Evolutionary conservation across 441 rosid genomes (phyloP).

Genomic region (Hura crepitans): DNA sequence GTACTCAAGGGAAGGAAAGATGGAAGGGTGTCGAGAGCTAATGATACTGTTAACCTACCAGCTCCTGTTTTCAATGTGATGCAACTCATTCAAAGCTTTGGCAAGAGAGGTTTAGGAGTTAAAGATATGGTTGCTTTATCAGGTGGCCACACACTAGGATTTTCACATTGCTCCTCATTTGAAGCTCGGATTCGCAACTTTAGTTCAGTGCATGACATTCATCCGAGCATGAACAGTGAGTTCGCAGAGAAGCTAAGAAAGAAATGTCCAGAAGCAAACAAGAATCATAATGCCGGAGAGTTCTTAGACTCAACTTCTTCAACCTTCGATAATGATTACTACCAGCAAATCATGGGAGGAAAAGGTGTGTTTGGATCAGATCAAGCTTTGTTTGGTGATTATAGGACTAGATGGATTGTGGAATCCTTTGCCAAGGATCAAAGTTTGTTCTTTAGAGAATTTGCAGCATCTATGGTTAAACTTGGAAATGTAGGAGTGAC

Average conservation of each 20-base stretch:
- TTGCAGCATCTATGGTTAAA: conserved; percentile 61
- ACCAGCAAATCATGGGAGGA: conserved; percentile 47
- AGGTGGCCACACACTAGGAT: conserved; percentile 68
- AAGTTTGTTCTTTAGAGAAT: conserved; percentile 58
- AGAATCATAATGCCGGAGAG: conserved; percentile 52
- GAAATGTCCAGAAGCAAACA: conserved; percentile 44
- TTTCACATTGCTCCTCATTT: conserved; percentile 78
- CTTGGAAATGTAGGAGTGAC: conserved; percentile 60
- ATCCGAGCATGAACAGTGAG: conserved; percentile 49
- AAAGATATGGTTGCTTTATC: conserved; percentile 75
- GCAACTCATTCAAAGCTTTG: conserved; percentile 69
- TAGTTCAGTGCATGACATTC: conserved; percentile 45
- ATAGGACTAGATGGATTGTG: conserved; percentile 57
- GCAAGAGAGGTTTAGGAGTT: conserved; percentile 55
- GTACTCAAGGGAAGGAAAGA: conserved; percentile 72
- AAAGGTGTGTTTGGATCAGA: conserved; percentile 65
- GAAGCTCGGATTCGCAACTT: conserved; percentile 53
- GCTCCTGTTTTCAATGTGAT: conserved; percentile 60
- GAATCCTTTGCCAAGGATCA: conserved; percentile 53
- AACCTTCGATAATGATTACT: conserved; percentile 58
- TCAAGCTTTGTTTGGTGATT: conserved; percentile 46
- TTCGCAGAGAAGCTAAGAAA: conserved; percentile 43
- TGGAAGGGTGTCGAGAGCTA: conserved; percentile 56
- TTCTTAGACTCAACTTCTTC: conserved; percentile 57
- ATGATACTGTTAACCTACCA: conserved; percentile 57